Evolutionary conservation across 2,329 filamentous ascomycete species (phyloP).

Genomic region (Beauveria australis): DNA sequence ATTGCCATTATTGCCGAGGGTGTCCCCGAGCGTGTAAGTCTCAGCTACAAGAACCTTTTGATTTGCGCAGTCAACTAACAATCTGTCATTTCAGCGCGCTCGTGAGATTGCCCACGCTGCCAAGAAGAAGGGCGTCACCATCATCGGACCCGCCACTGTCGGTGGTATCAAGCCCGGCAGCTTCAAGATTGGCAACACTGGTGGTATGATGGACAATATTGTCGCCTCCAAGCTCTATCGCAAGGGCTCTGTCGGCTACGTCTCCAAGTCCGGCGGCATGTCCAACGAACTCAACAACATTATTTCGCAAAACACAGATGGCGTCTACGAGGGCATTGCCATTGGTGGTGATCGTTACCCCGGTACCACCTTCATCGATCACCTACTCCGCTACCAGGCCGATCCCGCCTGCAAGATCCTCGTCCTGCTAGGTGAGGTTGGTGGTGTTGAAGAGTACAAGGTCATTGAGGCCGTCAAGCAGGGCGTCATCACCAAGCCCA

Average conservation of each 20-base stretch:
- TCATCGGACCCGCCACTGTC: conserved; percentile 96
- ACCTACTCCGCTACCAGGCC: conserved; percentile 90
- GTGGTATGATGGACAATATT: conserved; percentile 99
- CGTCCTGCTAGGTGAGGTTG: conserved; percentile 91
- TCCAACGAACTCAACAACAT: conserved; percentile 99
- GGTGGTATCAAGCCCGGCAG: conserved; percentile 98
- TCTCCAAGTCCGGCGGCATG: conserved; percentile 99
- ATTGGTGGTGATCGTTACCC: conserved; percentile 99
- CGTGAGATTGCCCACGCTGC: conserved; percentile 96
- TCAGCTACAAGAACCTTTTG: not conserved
- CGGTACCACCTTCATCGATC: conserved; percentile 98
- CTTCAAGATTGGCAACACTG: conserved; percentile 99
- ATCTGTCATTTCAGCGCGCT: conserved; percentile 55
- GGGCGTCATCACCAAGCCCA: conserved; percentile 92
- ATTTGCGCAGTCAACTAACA: conserved; percentile 14
- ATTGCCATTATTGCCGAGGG: conserved; percentile 99
- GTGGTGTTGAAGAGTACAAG: conserved; percentile 99
- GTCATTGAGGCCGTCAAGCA: conserved; percentile 97
- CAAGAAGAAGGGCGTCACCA: conserved; percentile 97
- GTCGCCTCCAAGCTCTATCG: conserved; percentile 99
- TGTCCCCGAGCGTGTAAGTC: conserved; percentile 87
- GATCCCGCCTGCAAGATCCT: conserved; percentile 98
- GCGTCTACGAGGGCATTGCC: conserved; percentile 97
- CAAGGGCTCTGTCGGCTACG: conserved; percentile 96
- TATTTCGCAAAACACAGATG: conserved; percentile 89